Evolutionary conservation across 148 eudicot species (phyloP).

Genomic region (Fallopia convolvulus): DNA sequence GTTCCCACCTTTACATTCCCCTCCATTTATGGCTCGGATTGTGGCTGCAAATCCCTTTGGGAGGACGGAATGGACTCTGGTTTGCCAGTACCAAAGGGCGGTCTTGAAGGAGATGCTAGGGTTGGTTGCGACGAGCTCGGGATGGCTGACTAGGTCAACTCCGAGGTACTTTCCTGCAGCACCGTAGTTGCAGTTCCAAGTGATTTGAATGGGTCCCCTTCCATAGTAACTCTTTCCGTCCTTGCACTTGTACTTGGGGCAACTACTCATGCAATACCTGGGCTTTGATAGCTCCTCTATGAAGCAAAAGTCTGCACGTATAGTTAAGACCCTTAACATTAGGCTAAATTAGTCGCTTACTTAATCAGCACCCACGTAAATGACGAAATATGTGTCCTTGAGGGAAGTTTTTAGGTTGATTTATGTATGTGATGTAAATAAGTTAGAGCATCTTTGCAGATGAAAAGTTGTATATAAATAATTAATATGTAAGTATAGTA

Average conservation of each 20-base stretch:
- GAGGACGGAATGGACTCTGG: slow-evolving; percentile 16
- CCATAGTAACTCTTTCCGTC: slow-evolving; percentile 27
- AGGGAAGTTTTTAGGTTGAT: too few relatives aligned
- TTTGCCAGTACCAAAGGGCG: slow-evolving; percentile 33
- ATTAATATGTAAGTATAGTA: too few relatives aligned
- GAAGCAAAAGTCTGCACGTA: slow-evolving; percentile 36
- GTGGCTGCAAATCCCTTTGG: slow-evolving; percentile 20
- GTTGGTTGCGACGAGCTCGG: slow-evolving; percentile 24
- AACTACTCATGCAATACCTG: slow-evolving; percentile 27
- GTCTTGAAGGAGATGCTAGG: slow-evolving; percentile 25
- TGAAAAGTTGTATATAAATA: too few relatives aligned
- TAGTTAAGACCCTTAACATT: background rate
- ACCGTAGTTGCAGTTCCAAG: slow-evolving; percentile 43
- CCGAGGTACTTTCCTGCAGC: slow-evolving; percentile 26
- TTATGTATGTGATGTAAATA: too few relatives aligned
- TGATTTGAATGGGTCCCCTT: slow-evolving; percentile 38
- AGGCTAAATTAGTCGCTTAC: background rate
- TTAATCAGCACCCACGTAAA: background rate
- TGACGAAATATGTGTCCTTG: too few relatives aligned
- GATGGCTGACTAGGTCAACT: slow-evolving; percentile 25
- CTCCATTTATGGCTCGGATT: slow-evolving; percentile 10
- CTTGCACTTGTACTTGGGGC: slow-evolving; percentile 28
- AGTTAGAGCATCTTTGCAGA: too few relatives aligned
- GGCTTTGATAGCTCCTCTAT: slow-evolving; percentile 31
- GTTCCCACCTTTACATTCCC: background rate